A percentile compares a stretch with the other conserved stretches of the same genome.
These are phyloP conservation scores for Polyporus arcularius DNA, from an alignment of 768 basidiomycete genomes.

Conservation along the genomic window DNA sequence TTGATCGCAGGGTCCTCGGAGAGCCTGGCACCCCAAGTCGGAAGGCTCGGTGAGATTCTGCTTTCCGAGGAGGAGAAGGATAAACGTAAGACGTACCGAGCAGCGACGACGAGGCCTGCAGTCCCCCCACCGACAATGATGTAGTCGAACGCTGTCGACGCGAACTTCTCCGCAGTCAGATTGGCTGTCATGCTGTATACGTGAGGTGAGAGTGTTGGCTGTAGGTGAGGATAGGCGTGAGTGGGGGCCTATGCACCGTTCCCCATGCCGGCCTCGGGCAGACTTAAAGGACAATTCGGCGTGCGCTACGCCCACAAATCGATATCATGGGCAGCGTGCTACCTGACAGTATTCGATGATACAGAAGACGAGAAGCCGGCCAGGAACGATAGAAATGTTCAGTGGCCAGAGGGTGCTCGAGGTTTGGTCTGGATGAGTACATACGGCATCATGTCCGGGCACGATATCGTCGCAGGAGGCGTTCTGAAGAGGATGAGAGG, in stretches of 20 bases:
- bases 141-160: background rate
- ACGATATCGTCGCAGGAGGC: no score
- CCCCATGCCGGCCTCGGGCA: background rate
- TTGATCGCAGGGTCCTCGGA: background rate
- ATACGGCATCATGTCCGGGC: no score
- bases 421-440: no score
- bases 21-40: background rate
- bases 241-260: background rate
- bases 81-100: background rate
- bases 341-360: no score
- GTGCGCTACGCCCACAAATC: no score
- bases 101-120: background rate
- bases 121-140: background rate
- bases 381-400: no score
- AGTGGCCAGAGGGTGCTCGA: no score
- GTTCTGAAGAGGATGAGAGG: no score
- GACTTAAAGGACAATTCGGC: no score
- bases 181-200: background rate
- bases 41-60: background rate
- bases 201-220: background rate
- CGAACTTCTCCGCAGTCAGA: background rate
- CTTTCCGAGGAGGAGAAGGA: no score
- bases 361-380: no score
- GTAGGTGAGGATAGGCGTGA: background rate
- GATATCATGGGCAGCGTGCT: no score